Conservation (phyloP, 495 filamentous ascomycete genomes). For the Trichoderma virens region DNA sequence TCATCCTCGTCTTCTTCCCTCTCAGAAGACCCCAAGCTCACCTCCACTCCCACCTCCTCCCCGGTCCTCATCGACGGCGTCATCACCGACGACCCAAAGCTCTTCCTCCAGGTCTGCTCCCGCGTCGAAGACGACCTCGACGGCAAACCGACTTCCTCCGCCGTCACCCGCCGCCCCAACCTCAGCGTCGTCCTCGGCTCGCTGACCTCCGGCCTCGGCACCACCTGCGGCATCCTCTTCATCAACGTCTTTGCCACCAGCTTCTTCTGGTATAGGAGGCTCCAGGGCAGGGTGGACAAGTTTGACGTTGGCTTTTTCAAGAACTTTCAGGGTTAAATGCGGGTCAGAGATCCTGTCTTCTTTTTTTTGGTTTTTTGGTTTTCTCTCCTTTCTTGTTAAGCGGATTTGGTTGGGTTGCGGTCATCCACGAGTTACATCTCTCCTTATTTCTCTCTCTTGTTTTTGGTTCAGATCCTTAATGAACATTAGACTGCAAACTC, state of each 20-base stretch:
- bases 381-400: background rate
- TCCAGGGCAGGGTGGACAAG: background rate
- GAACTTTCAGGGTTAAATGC: background rate
- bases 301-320: slow-evolving; percentile 2
- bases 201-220: background rate
- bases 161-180: background rate
- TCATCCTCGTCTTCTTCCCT: background rate
- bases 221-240: background rate
- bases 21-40: background rate
- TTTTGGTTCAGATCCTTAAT: background rate
- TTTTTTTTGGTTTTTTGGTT: background rate
- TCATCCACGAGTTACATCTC: background rate
- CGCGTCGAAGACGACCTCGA: slow-evolving; percentile 14
- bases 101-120: slow-evolving; percentile 36
- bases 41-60: background rate
- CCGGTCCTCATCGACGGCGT: slow-evolving; percentile 37
- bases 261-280: slow-evolving; percentile 2
- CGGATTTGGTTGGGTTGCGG: background rate
- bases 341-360: background rate
- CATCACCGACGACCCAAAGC: slow-evolving; percentile 48
- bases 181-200: background rate
- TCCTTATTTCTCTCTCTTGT: background rate
- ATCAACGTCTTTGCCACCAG: background rate
- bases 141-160: background rate
- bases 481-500: too few species aligned